Evolutionary conservation across 441 rosid species (phyloP).

Genomic region (Pelargonium myrrhifolium): DNA sequence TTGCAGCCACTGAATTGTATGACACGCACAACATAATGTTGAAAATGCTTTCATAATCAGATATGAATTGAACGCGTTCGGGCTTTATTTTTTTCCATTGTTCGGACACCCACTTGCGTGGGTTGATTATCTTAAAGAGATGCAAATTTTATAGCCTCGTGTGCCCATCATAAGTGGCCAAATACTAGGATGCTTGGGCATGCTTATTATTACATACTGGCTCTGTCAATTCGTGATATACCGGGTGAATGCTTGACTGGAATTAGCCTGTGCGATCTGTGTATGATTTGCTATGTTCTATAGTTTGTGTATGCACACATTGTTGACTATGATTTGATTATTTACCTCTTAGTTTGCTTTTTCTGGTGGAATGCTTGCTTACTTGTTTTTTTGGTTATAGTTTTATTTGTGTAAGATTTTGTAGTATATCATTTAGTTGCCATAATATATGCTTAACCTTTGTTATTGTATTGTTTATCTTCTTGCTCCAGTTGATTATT

Average conservation of each 20-base stretch:
- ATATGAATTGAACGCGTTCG: not conserved
- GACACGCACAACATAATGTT: not conserved
- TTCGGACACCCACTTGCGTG: not conserved
- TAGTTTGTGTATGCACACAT: not conserved
- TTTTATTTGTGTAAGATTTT: not conserved
- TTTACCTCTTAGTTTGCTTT: not conserved
- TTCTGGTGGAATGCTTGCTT: not conserved
- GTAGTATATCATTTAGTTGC: not conserved
- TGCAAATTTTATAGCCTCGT: too few relatives aligned
- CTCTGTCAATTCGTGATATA: not conserved
- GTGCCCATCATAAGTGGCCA: too few relatives aligned
- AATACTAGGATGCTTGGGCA: too few relatives aligned
- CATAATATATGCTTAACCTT: not conserved
- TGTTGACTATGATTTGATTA: not conserved
- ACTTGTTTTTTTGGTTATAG: not conserved
- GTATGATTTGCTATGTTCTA: not conserved
- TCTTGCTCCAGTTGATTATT: not conserved
- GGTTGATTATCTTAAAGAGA: too few relatives aligned
- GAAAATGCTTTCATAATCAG: not conserved
- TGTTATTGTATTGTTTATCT: not conserved
- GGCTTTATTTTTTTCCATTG: too few relatives aligned
- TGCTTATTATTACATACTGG: not conserved
- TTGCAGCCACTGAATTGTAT: not conserved
- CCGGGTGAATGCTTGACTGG: not conserved
- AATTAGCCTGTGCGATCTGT: not conserved